Evolutionary conservation across 2,329 filamentous ascomycete genomes (phyloP), one percentile per base, ranked within the genome.

Genomic region (Hymenoscyphus repandus): DNA sequence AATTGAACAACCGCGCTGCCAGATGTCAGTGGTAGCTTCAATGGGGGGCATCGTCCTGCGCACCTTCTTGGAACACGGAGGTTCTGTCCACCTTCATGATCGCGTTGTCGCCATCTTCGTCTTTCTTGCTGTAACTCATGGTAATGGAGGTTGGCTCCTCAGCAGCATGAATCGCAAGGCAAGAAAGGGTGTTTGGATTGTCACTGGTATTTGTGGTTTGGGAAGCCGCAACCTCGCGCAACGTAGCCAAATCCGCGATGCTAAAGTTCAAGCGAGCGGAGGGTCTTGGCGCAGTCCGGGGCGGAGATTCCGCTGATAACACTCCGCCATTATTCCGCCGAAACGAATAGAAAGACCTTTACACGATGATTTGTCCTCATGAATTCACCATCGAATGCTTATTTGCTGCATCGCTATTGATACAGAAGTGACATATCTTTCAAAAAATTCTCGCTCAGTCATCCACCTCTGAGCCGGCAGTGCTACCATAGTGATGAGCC

Each of bases 41-140:
- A 55, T 55, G 61, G 62, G 55, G 45, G 41, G 49, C 58, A 56
- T 55, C 59, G 7, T 18, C 3, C 7, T 38, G 47, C 62, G 54
- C 73, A 96, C 93, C 93, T 86, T 99, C 93, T 77, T 97, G 93
- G 72, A 97, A 97, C 60, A 99, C 93, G 64, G 92, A 90, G 51
- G 92, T 96, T 67, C 95, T 86, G 76, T 99, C 93, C 66, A 97
- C 90, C 80, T 92, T 95, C 78, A 97, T 87, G 76, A 97, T 81
- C 68, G 88, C 86, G 70, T 86, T 82, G 70, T 96, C 92, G 68
- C 86, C 89, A 77, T 99, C 93, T 80, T 97, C 93, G 73, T 99
- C 92, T 79, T 96, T 97, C 78, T 99, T 99, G 78, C 92, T 86
- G 82, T 93, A 95, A 74, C 87, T 93, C 91, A 96, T 96, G 68